A percentile compares a stretch with the other conserved stretches of the same genome.
phyloP scores from a whole-genome alignment of 225 moss, liverwort and hornwort genomes.

The Thuidium tamariscinum region DNA sequence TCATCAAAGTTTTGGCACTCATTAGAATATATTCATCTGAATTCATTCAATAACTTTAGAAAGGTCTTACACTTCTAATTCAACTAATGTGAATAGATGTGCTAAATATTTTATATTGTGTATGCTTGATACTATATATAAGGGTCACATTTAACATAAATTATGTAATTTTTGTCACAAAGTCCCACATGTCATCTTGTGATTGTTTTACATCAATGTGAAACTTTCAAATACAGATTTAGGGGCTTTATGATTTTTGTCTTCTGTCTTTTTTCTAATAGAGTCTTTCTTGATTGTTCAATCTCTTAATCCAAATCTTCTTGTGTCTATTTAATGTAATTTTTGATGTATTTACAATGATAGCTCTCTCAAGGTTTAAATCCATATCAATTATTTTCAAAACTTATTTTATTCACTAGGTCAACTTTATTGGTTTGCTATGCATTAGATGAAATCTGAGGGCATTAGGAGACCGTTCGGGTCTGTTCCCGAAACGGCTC shows the following conservation, averaged over 20 bases:
- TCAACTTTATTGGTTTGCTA: too few species aligned
- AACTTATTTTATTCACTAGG: too few species aligned
- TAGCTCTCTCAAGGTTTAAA: too few species aligned
- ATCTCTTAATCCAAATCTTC: neutral
- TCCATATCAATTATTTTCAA: too few species aligned
- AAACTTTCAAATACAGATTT: neutral
- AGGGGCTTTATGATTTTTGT: fast-evolving
- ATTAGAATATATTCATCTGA: neutral
- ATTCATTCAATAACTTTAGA: neutral
- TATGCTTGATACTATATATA: neutral
- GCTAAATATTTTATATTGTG: neutral
- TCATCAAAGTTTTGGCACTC: neutral
- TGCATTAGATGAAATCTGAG: too few species aligned
- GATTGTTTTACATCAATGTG: neutral
- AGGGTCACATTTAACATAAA: neutral
- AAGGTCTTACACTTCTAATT: neutral
- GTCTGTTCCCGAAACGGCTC: too few species aligned
- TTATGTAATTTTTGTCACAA: neutral
- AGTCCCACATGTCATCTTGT: neutral
- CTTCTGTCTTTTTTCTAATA: neutral
- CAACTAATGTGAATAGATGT: neutral
- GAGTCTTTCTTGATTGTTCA: neutral
- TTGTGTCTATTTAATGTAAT: too few species aligned
- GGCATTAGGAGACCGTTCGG: too few species aligned
- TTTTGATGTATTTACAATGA: too few species aligned